Percentiles rank a stretch among this genome's conserved stretches.
These are phyloP conservation scores for Rhamnella rubrinervis DNA, from an alignment of 331 rosid species.

Conservation along the genomic window DNA sequence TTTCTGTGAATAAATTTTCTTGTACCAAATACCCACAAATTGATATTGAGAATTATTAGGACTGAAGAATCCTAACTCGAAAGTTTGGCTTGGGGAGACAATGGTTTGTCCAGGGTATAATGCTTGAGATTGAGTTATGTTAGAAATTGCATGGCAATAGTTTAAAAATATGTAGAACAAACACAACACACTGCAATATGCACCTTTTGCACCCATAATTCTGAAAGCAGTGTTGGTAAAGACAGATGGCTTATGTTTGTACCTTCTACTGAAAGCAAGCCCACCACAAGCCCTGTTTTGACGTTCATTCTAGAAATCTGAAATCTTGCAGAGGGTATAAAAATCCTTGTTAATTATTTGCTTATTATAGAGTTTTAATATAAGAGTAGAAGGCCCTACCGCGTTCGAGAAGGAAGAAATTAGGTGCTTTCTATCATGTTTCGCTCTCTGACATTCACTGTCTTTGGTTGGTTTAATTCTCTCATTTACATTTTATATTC, in stretches of 20 bases:
- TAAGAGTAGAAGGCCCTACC: too few species aligned
- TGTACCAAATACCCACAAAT: conserved; percentile 28
- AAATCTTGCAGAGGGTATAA: too few species aligned
- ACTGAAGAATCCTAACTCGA: conserved; percentile 27
- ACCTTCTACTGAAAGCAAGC: not conserved
- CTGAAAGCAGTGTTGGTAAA: not conserved
- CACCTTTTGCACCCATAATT: conserved; percentile 5
- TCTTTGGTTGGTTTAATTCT: too few species aligned
- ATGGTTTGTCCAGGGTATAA: conserved; percentile 22
- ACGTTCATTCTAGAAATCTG: too few species aligned
- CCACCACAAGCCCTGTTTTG: not conserved
- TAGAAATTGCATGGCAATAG: not conserved
- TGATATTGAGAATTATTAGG: conserved; percentile 6
- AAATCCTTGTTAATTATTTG: too few species aligned
- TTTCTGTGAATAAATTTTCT: conserved; percentile 3
- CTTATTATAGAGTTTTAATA: too few species aligned
- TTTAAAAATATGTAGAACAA: not conserved
- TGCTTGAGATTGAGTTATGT: conserved; percentile 15
- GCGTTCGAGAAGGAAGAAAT: too few species aligned
- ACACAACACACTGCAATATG: not conserved
- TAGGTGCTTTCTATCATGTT: too few species aligned
- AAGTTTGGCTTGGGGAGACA: not conserved
- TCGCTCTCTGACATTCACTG: too few species aligned
- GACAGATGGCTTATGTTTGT: too few species aligned
- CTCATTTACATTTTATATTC: too few species aligned